These are phyloP conservation scores for Suillus hirtellus DNA, from an alignment of 768 basidiomycete genomes.

Conservation along the genomic window DNA sequence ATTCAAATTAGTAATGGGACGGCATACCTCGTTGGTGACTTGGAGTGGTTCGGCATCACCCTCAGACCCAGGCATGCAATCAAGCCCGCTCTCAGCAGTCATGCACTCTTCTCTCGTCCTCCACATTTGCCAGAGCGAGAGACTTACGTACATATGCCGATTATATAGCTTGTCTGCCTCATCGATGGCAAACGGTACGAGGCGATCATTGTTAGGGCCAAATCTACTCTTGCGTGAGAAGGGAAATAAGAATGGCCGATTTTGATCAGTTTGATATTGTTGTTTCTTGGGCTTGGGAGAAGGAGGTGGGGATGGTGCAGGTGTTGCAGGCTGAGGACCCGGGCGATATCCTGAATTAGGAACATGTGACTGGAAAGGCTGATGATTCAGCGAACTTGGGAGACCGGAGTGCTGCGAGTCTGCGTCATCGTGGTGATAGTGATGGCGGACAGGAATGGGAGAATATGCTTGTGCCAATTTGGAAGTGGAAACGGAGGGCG, in stretches of 20 bases:
- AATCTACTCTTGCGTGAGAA: slow-evolving; percentile 69
- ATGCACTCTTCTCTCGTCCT: slow-evolving; percentile 93
- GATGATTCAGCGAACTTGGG: slow-evolving; percentile 34
- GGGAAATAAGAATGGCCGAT: slow-evolving; percentile 91
- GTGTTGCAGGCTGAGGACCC: slow-evolving; percentile 77
- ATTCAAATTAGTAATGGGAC: slow-evolving; percentile 5
- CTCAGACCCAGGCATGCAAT: slow-evolving; percentile 71
- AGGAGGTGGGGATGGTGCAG: slow-evolving; percentile 85
- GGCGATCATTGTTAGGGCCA: slow-evolving; percentile 52
- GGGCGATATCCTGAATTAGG: slow-evolving; percentile 31
- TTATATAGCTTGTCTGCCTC: slow-evolving; percentile 92
- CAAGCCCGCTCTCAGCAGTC: slow-evolving; percentile 88
- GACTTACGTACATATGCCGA: slow-evolving; percentile 86
- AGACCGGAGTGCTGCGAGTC: slow-evolving; percentile 49
- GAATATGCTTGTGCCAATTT: slow-evolving; percentile 89
- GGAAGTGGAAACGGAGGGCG: slow-evolving; percentile 43
- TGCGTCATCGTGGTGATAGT: slow-evolving; percentile 85
- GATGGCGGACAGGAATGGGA: slow-evolving; percentile 91
- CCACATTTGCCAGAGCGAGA: slow-evolving; percentile 94
- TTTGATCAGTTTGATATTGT: slow-evolving; percentile 97
- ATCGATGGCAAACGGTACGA: slow-evolving; percentile 95
- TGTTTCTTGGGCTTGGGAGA: slow-evolving; percentile 95
- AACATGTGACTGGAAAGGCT: slow-evolving; percentile 36
- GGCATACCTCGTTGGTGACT: slow-evolving; percentile 42
- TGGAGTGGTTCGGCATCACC: slow-evolving; percentile 55